A percentile compares a stretch with the other conserved stretches of the same genome.
Evolutionary conservation across 1,139 yeast genomes (phyloP).

Genomic region (Protomyces gravidus): DNA sequence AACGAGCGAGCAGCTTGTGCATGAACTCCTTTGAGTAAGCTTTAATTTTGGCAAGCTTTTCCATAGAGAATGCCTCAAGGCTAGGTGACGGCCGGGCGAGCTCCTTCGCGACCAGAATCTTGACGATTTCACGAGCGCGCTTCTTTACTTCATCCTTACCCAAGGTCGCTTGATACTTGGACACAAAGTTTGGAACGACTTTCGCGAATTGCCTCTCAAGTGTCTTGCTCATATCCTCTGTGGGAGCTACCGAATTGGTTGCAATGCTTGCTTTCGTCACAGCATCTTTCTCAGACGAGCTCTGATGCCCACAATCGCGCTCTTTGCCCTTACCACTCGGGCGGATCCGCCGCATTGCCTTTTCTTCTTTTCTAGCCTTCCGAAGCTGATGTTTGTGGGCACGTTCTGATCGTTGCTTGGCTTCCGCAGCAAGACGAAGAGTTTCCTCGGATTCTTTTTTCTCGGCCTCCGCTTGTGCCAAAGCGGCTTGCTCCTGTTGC

Average conservation of each 20-base stretch:
- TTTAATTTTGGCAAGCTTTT: constrained; percentile 65
- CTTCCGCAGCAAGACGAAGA: constrained; percentile 14
- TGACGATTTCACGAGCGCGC: constrained; percentile 61
- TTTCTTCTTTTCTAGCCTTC: constrained; percentile 14
- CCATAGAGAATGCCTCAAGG: constrained; percentile 54
- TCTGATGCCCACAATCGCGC: too few relatives aligned
- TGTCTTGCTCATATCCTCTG: neutral
- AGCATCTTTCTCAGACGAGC: too few relatives aligned
- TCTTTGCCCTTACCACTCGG: neutral
- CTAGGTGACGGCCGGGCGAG: constrained; percentile 36
- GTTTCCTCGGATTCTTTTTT: constrained; percentile 33
- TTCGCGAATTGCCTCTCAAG: constrained; percentile 53
- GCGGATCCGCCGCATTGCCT: neutral
- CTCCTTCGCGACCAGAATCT: constrained; percentile 36
- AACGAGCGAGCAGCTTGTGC: constrained; percentile 53
- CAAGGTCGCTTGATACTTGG: constrained; percentile 54
- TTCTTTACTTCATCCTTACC: constrained; percentile 71
- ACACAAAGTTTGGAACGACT: constrained; percentile 72
- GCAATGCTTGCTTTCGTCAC: neutral
- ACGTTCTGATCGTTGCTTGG: constrained; percentile 23
- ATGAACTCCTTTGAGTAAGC: constrained; percentile 62
- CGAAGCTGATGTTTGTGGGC: constrained; percentile 27
- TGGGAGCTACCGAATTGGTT: neutral
- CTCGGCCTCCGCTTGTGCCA: constrained; percentile 34
- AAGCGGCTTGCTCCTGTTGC: constrained; percentile 37